Evolutionary conservation across 2,329 filamentous ascomycete species (phyloP).

Genomic region (Alternaria conjuncta): DNA sequence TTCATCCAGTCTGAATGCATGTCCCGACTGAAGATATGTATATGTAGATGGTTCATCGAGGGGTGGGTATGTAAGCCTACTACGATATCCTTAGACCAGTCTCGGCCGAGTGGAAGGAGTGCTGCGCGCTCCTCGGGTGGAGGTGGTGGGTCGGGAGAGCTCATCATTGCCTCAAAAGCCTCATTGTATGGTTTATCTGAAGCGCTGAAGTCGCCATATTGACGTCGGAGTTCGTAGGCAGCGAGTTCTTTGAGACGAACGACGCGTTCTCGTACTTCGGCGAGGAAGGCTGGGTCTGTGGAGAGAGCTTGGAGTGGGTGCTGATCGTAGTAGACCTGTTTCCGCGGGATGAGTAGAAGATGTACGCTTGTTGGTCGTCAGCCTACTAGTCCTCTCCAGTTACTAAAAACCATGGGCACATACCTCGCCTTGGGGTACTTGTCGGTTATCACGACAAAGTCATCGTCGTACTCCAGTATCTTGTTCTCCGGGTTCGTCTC

Average conservation of each 20-base stretch:
- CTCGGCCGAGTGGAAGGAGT: conserved; percentile 67
- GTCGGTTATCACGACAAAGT: conserved; percentile 81
- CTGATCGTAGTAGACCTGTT: conserved; percentile 62
- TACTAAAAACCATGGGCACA: not conserved
- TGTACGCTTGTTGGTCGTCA: conserved; percentile 67
- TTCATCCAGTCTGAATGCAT: conserved; percentile 74
- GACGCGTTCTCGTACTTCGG: conserved; percentile 66
- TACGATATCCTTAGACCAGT: conserved; percentile 78
- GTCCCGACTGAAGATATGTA: conserved; percentile 86
- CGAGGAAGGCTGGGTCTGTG: conserved; percentile 69
- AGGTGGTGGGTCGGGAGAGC: conserved; percentile 45
- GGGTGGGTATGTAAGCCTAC: conserved; percentile 86
- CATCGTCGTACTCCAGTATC: conserved; percentile 70
- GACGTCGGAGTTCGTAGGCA: conserved; percentile 75
- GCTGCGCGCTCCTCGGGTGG: conserved; percentile 52
- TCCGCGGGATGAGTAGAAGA: conserved; percentile 83
- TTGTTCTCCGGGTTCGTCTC: conserved; percentile 63
- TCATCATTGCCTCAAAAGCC: conserved; percentile 59
- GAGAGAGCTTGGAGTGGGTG: conserved; percentile 82
- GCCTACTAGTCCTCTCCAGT: not conserved
- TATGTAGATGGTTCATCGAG: conserved; percentile 89
- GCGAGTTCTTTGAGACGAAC: conserved; percentile 68
- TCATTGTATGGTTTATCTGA: conserved; percentile 68
- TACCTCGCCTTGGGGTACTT: conserved; percentile 75
- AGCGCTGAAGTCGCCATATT: conserved; percentile 67